Base-by-base conservation (phyloP, 164 flowering plant species). In the Euptelea pleiosperma region DNA sequence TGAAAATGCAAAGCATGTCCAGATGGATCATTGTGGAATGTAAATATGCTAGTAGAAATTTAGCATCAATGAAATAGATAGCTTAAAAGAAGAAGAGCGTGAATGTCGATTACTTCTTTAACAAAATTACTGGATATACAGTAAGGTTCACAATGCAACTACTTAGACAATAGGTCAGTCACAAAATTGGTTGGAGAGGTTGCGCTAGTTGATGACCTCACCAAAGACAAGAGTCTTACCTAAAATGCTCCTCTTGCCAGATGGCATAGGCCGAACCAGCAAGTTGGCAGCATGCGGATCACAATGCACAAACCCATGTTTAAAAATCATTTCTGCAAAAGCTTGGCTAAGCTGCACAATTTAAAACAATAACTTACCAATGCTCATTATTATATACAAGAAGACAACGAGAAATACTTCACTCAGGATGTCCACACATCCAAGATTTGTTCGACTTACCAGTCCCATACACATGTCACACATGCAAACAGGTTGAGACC, bases 211-310 rank as follows among this genome's bases (percentile, higher is more conserved):
- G 35, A n/a, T n/a, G n/a, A n/a, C n/a, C n/a, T n/a, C 15, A 16
- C 16, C 8, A 29, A 34, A 24, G 33, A 21, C 8, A 21, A 52
- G 54, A 61, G 35, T 14, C 82, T 80, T 53, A 85, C 98, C 96
- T n/a, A 80, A 57, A 63, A 86, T 67, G 63, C 60, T 75, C 50
- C 66, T 67, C 62, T 62, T 71, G 18, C 75, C 65, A 35, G 76
- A 66, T 33, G 96, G 92, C 70, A 84, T 45, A 58, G 96, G 94
- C 3, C 99, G 94, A 72, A 93, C 76, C 28, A 93, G 60, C 77
- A 93, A 70, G 72, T 90, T 93, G n/a, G 99, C 99, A 64, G 87
- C 89, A 79, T 93, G 99, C 40, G 99, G 99, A 60, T 93, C 99
- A 81, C 99, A 93, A 68, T 93, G 97, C 54, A 93, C 97, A 77